A percentile compares a stretch with the other conserved stretches of the same genome.
Evolutionary conservation across 352 stramenopile species (phyloP).

Genomic region (Globisporangium parvum): DNA sequence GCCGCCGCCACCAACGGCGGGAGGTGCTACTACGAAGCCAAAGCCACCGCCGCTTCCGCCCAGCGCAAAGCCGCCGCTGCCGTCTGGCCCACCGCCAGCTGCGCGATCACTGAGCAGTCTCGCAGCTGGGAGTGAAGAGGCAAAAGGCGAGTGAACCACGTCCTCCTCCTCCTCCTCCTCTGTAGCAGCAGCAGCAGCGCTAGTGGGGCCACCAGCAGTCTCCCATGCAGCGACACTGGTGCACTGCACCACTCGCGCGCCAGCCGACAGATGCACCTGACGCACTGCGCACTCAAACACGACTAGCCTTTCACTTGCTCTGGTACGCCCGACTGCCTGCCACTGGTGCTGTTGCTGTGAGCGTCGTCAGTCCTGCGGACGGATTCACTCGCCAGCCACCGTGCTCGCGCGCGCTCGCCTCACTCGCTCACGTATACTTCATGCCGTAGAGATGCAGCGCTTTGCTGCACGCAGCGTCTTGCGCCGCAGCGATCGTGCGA

Average conservation of each 20-base stretch:
- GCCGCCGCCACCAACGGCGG: conserved; percentile 10
- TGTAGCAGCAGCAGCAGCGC: neutral
- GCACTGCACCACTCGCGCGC: too few species aligned
- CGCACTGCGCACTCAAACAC: neutral
- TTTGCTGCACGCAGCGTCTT: conserved; percentile 61
- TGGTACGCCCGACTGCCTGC: neutral
- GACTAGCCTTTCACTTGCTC: neutral
- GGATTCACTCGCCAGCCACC: too few species aligned
- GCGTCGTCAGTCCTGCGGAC: too few species aligned
- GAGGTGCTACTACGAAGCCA: conserved; percentile 28
- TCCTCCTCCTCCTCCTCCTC: neutral
- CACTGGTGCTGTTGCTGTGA: too few species aligned
- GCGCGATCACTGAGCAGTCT: conserved; percentile 5
- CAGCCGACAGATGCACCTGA: too few species aligned
- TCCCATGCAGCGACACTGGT: too few species aligned
- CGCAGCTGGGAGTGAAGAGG: conserved; percentile 22
- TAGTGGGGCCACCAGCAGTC: neutral
- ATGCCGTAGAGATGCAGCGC: conserved; percentile 66
- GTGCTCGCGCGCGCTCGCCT: neutral
- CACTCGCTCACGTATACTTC: too few species aligned
- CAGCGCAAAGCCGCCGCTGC: conserved; percentile 57
- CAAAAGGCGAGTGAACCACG: conserved; percentile 13
- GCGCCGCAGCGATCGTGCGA: conserved; percentile 59
- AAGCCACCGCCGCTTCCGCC: conserved; percentile 49
- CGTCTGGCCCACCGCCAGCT: conserved; percentile 42